Evolutionary conservation across 2,329 filamentous ascomycete species (phyloP).

Genomic region (Colletotrichum brevisporum): DNA sequence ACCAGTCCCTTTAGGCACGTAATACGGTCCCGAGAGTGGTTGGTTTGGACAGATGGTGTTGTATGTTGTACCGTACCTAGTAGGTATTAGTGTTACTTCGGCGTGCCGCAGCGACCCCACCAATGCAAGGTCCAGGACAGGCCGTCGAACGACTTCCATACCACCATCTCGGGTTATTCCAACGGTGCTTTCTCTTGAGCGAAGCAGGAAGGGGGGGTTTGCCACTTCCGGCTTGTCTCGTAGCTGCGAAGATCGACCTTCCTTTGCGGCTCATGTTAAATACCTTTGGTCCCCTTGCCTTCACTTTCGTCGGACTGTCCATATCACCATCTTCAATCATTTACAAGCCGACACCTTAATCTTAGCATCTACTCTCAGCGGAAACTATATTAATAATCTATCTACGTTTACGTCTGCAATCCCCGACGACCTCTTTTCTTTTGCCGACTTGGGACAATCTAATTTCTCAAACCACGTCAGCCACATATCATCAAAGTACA

Average conservation of each 20-base stretch:
- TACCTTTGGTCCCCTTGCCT: constrained; percentile 21
- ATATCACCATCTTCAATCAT: not conserved
- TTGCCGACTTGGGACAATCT: not conserved
- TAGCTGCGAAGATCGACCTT: not conserved
- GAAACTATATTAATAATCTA: not conserved
- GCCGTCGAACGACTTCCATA: constrained; percentile 24
- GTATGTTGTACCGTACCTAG: not conserved
- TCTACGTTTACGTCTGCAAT: constrained; percentile 1
- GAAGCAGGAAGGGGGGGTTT: not conserved
- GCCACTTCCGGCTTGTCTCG: constrained; percentile 23
- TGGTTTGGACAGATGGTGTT: constrained; percentile 1
- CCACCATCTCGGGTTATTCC: constrained; percentile 16
- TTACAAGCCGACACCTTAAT: not conserved
- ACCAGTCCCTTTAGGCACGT: constrained; percentile 13
- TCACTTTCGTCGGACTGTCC: not conserved
- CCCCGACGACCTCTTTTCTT: not conserved
- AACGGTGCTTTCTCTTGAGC: constrained; percentile 34
- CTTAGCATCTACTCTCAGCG: not conserved
- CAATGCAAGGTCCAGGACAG: constrained; percentile 27
- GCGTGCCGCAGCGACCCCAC: not conserved
- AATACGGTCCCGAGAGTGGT: constrained; percentile 1
- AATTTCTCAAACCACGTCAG: not conserved
- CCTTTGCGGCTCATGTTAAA: constrained; percentile 17
- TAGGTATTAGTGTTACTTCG: not conserved
- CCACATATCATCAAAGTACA: not conserved